phyloP scores from a whole-genome alignment of 768 basidiomycete species.

The Serendipita sp. region DNA sequence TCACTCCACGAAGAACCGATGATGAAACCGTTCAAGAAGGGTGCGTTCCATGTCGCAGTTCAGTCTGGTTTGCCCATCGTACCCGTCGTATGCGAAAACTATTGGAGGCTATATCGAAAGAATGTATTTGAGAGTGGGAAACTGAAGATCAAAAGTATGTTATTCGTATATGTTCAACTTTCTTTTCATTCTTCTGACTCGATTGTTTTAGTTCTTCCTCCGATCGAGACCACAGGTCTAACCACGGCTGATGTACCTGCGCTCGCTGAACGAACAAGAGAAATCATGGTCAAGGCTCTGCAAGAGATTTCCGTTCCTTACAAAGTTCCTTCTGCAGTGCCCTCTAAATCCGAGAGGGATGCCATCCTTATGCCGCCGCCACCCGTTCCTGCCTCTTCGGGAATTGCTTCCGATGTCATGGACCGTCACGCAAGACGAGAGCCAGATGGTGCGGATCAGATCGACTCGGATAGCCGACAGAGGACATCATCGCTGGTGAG shows the following conservation, averaged over 20 bases:
- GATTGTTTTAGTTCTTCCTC: conserved; percentile 59
- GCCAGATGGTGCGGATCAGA: not conserved
- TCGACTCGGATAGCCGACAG: conserved; percentile 8
- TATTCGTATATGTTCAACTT: not conserved
- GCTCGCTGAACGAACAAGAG: conserved; percentile 50
- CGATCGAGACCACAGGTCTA: conserved; percentile 59
- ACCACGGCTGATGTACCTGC: conserved; percentile 51
- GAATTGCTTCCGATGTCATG: conserved; percentile 9
- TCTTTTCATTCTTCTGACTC: not conserved
- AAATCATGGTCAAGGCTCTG: conserved; percentile 64
- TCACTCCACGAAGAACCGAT: conserved; percentile 46
- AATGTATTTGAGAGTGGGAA: conserved; percentile 60
- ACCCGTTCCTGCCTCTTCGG: not conserved
- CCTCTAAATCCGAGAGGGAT: not conserved
- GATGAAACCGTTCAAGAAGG: conserved; percentile 88
- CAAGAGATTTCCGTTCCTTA: conserved; percentile 48
- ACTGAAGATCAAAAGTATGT: conserved; percentile 67
- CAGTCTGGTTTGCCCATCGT: conserved; percentile 81
- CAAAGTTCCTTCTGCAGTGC: not conserved
- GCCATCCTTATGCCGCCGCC: conserved; percentile 1
- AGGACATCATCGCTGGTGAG: not conserved
- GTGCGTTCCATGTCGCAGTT: conserved; percentile 91
- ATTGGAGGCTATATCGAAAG: conserved; percentile 69
- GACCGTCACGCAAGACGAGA: not conserved
- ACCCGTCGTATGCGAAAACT: conserved; percentile 88